Evolutionary conservation across 495 filamentous ascomycete species (phyloP).

Genomic region (Podospora fimiseda): DNA sequence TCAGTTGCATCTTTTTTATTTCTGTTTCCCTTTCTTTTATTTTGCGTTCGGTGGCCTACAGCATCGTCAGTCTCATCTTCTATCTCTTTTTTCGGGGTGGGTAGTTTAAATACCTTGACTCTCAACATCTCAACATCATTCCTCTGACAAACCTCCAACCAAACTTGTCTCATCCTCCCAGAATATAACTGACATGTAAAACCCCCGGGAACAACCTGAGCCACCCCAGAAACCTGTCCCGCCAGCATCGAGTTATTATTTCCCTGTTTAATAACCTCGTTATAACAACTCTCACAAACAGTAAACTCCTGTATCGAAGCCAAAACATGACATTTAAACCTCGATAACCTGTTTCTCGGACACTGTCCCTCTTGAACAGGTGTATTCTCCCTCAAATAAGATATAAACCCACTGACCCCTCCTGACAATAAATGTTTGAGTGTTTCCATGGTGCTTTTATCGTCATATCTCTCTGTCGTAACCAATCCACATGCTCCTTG

Average conservation of each 20-base stretch:
- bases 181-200: neutral
- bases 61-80: neutral
- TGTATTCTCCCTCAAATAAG: too few relatives aligned
- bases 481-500: too few relatives aligned
- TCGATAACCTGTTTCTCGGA: neutral
- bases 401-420: too few relatives aligned
- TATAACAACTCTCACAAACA: neutral
- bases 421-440: too few relatives aligned
- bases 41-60: slow-evolving; percentile 4
- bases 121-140: too few relatives aligned
- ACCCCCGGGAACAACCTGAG: neutral
- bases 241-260: neutral
- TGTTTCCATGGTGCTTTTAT: too few relatives aligned
- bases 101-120: too few relatives aligned
- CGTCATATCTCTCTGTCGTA: too few relatives aligned
- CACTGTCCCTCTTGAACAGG: too few relatives aligned
- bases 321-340: neutral
- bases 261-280: neutral
- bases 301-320: neutral
- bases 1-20: slow-evolving; percentile 3
- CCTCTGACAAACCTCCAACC: neutral
- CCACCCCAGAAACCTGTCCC: too few relatives aligned
- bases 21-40: slow-evolving; percentile 6
- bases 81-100: too few relatives aligned
- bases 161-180: neutral